Percentiles rank a stretch among this genome's conserved stretches.
phyloP scores from a whole-genome alignment of 2,329 filamentous ascomycete genomes.

The Dothideomycetes sp. region DNA sequence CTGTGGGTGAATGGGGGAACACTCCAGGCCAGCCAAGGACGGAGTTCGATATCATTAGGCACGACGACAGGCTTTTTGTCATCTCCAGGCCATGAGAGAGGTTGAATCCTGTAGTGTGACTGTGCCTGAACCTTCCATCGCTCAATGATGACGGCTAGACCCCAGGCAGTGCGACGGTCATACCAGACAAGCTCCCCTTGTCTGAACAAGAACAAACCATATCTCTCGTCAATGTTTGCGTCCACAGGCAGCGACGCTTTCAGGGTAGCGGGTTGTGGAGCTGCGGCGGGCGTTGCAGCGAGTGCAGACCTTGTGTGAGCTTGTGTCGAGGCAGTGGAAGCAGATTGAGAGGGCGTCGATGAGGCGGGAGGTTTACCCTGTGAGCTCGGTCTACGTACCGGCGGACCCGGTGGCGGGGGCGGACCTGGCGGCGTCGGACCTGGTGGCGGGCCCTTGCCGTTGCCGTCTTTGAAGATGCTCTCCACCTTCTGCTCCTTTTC shows the following conservation, averaged over 20 bases:
- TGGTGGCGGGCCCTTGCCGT: too few relatives aligned
- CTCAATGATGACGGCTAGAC: slow-evolving; percentile 42
- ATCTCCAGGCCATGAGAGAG: slow-evolving; percentile 31
- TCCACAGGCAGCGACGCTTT: slow-evolving; percentile 28
- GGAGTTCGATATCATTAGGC: slow-evolving; percentile 37
- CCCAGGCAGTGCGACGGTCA: slow-evolving; percentile 43
- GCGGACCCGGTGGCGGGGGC: too few relatives aligned
- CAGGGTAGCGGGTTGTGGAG: neutral
- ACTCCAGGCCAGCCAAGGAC: slow-evolving; percentile 52
- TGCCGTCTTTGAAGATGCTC: too few relatives aligned
- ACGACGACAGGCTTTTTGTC: slow-evolving; percentile 27
- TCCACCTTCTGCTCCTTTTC: slow-evolving; percentile 17
- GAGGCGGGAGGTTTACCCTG: slow-evolving; percentile 4
- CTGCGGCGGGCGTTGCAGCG: slow-evolving; percentile 16
- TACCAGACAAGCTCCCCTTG: slow-evolving; percentile 51
- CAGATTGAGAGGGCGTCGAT: neutral
- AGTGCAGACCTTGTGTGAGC: slow-evolving; percentile 16
- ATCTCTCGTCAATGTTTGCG: slow-evolving; percentile 41
- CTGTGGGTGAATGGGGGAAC: slow-evolving; percentile 42
- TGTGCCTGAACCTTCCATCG: slow-evolving; percentile 29
- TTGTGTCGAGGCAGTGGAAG: slow-evolving; percentile 7
- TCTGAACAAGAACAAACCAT: slow-evolving; percentile 42
- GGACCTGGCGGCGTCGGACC: neutral
- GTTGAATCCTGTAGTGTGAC: slow-evolving; percentile 24
- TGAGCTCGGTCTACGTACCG: slow-evolving; percentile 12